Percentiles rank a stretch among this genome's conserved stretches.
Evolutionary conservation across 805 yeast genomes (phyloP).

Genomic region (Yamadazyma nakazawae): DNA sequence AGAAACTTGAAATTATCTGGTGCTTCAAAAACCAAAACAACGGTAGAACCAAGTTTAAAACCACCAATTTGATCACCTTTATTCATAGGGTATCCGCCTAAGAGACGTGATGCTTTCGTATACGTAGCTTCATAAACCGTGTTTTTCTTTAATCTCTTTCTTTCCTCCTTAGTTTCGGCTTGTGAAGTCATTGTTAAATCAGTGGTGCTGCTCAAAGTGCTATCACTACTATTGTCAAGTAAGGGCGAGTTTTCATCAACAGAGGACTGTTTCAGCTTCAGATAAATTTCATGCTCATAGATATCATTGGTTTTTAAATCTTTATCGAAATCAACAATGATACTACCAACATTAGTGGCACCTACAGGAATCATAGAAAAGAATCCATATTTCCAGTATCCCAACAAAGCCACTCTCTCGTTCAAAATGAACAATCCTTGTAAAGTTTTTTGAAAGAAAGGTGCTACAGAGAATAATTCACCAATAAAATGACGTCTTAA

Average conservation of each 20-base stretch:
- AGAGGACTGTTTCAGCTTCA: slow-evolving; percentile 17
- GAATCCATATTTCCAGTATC: slow-evolving; percentile 96
- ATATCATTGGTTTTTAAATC: slow-evolving; percentile 80
- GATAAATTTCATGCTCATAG: slow-evolving; percentile 48
- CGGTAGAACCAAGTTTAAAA: slow-evolving; percentile 91
- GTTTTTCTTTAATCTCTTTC: slow-evolving; percentile 49
- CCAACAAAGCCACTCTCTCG: slow-evolving; percentile 92
- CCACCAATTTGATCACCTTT: slow-evolving; percentile 98
- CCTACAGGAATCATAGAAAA: slow-evolving; percentile 99
- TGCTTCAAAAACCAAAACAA: slow-evolving; percentile 96
- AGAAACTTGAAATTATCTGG: slow-evolving; percentile 75
- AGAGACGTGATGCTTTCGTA: slow-evolving; percentile 64
- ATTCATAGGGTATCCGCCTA: slow-evolving; percentile 83
- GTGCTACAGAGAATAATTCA: slow-evolving; percentile 92
- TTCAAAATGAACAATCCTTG: slow-evolving; percentile 85
- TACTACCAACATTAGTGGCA: slow-evolving; percentile 97
- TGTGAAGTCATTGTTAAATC: neutral
- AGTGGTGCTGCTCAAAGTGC: neutral
- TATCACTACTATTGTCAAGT: slow-evolving; percentile 13
- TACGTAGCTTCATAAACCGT: slow-evolving; percentile 95
- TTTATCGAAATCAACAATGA: slow-evolving; percentile 85
- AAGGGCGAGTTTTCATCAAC: slow-evolving; percentile 32
- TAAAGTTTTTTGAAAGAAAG: slow-evolving; percentile 86
- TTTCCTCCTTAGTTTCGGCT: neutral
- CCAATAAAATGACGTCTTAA: slow-evolving; percentile 94